These are phyloP conservation scores for Coprinopsis sp. DNA, from an alignment of 768 basidiomycete species.

Conservation along the genomic window DNA sequence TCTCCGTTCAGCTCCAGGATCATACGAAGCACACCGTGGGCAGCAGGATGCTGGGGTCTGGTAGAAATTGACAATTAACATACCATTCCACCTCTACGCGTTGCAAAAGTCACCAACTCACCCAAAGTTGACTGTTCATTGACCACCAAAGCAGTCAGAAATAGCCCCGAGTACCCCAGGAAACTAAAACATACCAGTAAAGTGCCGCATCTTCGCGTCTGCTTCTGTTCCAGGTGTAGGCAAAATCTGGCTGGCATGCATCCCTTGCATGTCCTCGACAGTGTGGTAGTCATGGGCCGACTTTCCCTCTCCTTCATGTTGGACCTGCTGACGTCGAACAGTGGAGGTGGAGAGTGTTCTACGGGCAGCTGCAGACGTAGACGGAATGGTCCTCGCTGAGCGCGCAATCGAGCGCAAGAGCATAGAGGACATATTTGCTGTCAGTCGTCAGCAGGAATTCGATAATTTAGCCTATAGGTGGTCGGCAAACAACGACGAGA, in stretches of 20 bases:
- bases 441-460: slow-evolving; percentile 17
- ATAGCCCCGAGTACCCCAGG: background rate
- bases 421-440: slow-evolving; percentile 54
- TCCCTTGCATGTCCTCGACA: slow-evolving; percentile 81
- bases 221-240: slow-evolving; percentile 64
- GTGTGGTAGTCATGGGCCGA: slow-evolving; percentile 62
- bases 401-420: slow-evolving; percentile 61
- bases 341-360: slow-evolving; percentile 35
- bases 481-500: no score
- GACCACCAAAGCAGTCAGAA: background rate
- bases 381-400: slow-evolving; percentile 29
- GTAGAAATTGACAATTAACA: slow-evolving; percentile 6
- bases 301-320: slow-evolving; percentile 24
- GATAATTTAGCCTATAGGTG: slow-evolving; percentile 2
- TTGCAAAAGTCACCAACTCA: slow-evolving; percentile 33
- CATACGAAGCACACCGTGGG: slow-evolving; percentile 96
- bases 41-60: slow-evolving; percentile 96
- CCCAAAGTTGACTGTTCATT: slow-evolving; percentile 84
- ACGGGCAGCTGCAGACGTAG: slow-evolving; percentile 20
- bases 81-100: background rate
- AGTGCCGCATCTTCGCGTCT: slow-evolving; percentile 86
- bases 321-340: slow-evolving; percentile 23
- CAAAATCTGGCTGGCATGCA: slow-evolving; percentile 76
- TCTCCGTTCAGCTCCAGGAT: slow-evolving; percentile 98
- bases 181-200: slow-evolving; percentile 64